Evolutionary conservation across 495 filamentous ascomycete species (phyloP).

Genomic region (Penicillium silybi): DNA sequence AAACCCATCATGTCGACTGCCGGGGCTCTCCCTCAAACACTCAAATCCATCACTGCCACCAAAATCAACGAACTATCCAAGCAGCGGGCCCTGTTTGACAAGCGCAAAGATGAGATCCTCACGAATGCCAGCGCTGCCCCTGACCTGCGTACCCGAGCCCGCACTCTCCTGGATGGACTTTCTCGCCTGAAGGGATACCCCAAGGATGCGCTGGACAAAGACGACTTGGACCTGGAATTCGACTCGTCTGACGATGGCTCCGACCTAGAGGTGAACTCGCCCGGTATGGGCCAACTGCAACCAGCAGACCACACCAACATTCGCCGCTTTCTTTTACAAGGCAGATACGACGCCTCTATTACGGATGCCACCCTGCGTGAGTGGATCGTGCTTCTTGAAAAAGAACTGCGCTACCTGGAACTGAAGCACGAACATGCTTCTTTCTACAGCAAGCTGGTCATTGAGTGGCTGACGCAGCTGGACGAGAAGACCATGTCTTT

Average conservation of each 20-base stretch:
- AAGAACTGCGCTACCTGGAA: conserved; percentile 48
- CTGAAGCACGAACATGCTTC: conserved; percentile 57
- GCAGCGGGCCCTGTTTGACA: conserved; percentile 51
- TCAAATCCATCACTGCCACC: conserved; percentile 61
- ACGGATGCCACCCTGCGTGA: conserved; percentile 39
- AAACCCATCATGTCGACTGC: conserved; percentile 25
- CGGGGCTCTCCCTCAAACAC: conserved; percentile 52
- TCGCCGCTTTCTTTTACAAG: conserved; percentile 53
- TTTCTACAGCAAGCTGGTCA: conserved; percentile 59
- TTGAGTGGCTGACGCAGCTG: conserved; percentile 53
- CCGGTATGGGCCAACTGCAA: conserved; percentile 14
- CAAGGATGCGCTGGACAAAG: conserved; percentile 34
- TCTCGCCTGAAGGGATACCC: conserved; percentile 35
- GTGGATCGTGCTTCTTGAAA: conserved; percentile 48
- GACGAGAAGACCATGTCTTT: conserved; percentile 14
- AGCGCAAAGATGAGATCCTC: conserved; percentile 31
- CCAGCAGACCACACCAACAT: conserved; percentile 34
- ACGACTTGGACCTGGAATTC: conserved; percentile 30
- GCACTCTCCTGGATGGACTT: conserved; percentile 36
- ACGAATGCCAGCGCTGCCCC: conserved; percentile 21
- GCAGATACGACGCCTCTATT: conserved; percentile 53
- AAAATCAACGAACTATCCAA: conserved; percentile 62
- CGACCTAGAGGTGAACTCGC: conserved; percentile 6
- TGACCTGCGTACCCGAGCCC: conserved; percentile 28
- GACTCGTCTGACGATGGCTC: conserved; percentile 13